phyloP scores from a whole-genome alignment of 805 yeast species.

The Barnettozyma sp. region DNA sequence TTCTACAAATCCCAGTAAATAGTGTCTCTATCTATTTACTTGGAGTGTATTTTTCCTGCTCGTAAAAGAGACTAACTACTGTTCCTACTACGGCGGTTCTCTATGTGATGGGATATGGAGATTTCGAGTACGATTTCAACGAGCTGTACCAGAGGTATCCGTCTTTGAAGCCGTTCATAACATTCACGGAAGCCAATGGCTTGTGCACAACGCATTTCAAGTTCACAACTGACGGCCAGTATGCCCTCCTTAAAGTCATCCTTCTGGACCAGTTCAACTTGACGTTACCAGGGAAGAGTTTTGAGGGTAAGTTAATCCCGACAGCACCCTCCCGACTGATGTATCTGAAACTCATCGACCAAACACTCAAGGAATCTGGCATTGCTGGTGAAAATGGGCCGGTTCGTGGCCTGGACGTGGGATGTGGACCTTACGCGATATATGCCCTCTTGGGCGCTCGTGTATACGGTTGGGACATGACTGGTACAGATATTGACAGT shows the following conservation, averaged over 20 bases:
- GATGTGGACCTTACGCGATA: constrained; percentile 43
- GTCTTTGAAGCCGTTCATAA: constrained; percentile 1
- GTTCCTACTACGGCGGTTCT: background rate
- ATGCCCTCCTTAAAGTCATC: constrained; percentile 2
- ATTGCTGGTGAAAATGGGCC: background rate
- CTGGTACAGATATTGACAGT: constrained; percentile 38
- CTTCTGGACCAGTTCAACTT: constrained; percentile 1
- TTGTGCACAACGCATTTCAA: background rate
- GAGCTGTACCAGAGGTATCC: constrained; percentile 3
- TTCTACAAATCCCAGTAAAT: no score
- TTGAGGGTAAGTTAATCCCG: constrained; percentile 1
- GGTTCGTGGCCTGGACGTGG: constrained; percentile 36
- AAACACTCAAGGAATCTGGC: constrained; percentile 2
- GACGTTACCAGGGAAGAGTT: background rate
- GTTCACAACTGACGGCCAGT: constrained; percentile 5
- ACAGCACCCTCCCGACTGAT: constrained; percentile 7
- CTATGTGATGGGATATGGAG: background rate
- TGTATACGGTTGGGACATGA: constrained; percentile 24
- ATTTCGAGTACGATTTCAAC: constrained; percentile 1
- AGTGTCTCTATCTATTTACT: no score
- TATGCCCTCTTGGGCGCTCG: constrained; percentile 36
- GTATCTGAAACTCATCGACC: constrained; percentile 3
- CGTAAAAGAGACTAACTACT: no score
- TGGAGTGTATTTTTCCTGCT: no score
- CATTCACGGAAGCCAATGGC: background rate